Evolutionary conservation across 1,284 basidiomycete genomes (phyloP).

Genomic region (Cutaneotrichosporon mucoides): DNA sequence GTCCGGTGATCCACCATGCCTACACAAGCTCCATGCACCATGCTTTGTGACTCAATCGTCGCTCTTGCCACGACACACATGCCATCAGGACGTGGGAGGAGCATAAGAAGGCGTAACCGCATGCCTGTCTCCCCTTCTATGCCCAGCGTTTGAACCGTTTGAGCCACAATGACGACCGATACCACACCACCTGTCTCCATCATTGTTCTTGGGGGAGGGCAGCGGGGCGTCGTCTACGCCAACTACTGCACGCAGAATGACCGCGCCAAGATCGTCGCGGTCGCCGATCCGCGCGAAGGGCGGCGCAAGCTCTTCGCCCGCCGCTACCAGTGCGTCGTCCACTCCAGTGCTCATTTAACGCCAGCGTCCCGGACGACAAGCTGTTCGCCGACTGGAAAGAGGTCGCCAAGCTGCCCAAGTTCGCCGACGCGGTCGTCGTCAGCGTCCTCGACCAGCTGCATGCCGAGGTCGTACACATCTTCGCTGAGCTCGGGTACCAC

Average conservation of each 20-base stretch:
- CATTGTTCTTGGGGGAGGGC: conserved; percentile 70
- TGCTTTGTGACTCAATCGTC: no score
- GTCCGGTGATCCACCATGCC: no score
- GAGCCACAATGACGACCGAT: conserved; percentile 10
- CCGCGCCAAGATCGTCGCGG: conserved; percentile 68
- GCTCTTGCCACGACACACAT: no score
- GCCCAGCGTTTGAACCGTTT: no score
- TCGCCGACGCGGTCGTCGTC: conserved; percentile 74
- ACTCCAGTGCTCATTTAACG: background rate
- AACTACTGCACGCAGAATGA: conserved; percentile 61
- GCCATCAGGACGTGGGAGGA: no score
- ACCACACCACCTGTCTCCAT: conserved; percentile 49
- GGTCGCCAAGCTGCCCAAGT: conserved; percentile 60
- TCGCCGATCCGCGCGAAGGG: conserved; percentile 71
- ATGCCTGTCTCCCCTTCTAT: no score
- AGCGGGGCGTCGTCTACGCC: conserved; percentile 72
- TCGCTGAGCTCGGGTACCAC: conserved; percentile 73
- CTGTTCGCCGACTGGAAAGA: conserved; percentile 70
- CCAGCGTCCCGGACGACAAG: conserved; percentile 58
- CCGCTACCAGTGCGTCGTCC: conserved; percentile 49
- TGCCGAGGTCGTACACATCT: conserved; percentile 64
- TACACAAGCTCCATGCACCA: no score
- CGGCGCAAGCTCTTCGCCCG: conserved; percentile 60
- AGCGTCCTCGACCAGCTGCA: conserved; percentile 69
- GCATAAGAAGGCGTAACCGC: no score